Evolutionary conservation across 2,329 filamentous ascomycete genomes (phyloP), one percentile per base, ranked within the genome.

Genomic region (Decorospora gaudefroyi): DNA sequence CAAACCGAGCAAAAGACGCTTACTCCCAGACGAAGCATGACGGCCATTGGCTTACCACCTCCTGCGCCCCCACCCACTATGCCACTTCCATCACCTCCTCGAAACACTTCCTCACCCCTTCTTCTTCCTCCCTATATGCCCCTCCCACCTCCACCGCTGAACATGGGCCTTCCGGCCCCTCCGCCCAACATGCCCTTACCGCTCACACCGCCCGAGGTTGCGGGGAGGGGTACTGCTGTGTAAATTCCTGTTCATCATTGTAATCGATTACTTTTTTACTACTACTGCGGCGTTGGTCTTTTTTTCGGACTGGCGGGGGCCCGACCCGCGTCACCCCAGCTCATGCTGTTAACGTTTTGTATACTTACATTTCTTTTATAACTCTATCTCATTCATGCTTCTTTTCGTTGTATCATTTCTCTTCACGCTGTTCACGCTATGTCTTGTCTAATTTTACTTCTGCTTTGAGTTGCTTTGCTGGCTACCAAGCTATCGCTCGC

Each of bases 21-120:
- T 29, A 59, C 40, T 57, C 45, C 61, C 53, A 48, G 68, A 46
- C 58, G 56, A 7, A 70, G 64, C 12, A 69, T 76, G 49, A 66
- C 73, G 2, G 57, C 67, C 1, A 67, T 73, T 10, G 64, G 67
- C 1, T 55, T 77, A 2, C 74, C 73, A 2, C 75, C 75, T 5
- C 74, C 74, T 3, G 72, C 71, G 4, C 74, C 74, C 3, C 74
- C 75, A 15, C 75, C 75, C 41, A 67, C 61, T 9, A 70, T 72
- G 54, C 74, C 74, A n/a, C 53, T 76, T 15, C 74, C 74, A n/a
- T 49, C 62, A 8, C 67, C 67, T 25, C 71, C 71, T 5, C 58
- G 58, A 8, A 52, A 47, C 29, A 33, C 48, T 18, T 35, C 44
- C 7, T 37, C 44, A 9, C 44, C 48, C 4, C 46, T 37, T 15